Base-by-base conservation (phyloP, 1,139 yeast species). In the Kurtzmaniella quercitrusa region DNA sequence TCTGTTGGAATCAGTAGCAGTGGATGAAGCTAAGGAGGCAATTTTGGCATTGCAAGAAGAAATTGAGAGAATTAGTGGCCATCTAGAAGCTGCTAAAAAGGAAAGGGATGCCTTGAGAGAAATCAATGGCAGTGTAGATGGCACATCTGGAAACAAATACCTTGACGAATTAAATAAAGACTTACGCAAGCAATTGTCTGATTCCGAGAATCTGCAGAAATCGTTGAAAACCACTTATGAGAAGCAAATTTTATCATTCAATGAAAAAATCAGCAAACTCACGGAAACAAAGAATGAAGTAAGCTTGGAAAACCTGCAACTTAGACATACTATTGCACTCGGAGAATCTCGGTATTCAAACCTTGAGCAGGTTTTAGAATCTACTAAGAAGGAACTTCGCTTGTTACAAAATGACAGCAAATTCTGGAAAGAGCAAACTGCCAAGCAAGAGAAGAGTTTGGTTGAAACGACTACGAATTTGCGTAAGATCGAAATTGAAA, bases 21-120 rank as follows among this genome's bases (percentile, higher is more conserved):
- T 84, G 9, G 75, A 74, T 42, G 94, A 85, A 51, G 96, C 96
- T 2, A 81, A 81, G 47, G 82, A 82, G 40, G 93, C 95, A 0
- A 85, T 91, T 38, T 61, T 78, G 33, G 73, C 81, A 2, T 67
- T 91, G 44, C 82, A 86, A 57, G 76, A 80, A 10, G 86, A 85
- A 51, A 64, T 86, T 38, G 72, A 74, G 23, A 67, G 75, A 33
- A 56, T 79, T 17, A 75, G 75, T 46, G 58, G 73, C 3, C 80
- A 75, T 51, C 62, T 77, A 39, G 77, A 71, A 7, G 76, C 87
- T 1, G 73, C 77, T 5, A 64, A 73, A 3, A 74, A 79, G 46
- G 93, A 85, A 57, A 70, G 88, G 47, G 94, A 87, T 54, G 77
- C 81, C 64, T 72, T 85, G 59, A 68, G 83, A 59, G 57, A 73